Evolutionary conservation across 164 flowering plant genomes (phyloP), one percentile per base, ranked within the genome.

Genomic region (Annona cherimola): DNA sequence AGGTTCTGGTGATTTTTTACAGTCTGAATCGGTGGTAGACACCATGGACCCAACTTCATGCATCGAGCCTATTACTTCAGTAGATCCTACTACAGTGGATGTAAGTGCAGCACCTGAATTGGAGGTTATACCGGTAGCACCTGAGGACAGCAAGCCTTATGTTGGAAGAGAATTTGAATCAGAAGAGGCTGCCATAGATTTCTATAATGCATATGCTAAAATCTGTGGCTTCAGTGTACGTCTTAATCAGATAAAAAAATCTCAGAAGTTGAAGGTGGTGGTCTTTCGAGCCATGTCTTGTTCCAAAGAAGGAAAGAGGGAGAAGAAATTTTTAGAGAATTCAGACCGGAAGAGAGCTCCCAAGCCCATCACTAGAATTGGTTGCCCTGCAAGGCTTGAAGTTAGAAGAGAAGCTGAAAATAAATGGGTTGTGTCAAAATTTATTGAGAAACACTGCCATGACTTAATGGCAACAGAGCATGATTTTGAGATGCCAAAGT

Each of bases 121-220:
- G 9, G 64, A 61, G 64, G 35, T 61, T 12, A 61, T 61, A 35
- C 64, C 64, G 11, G 35, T 61, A 20, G 64, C 64, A 20, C 41
- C 64, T 9, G 42, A 61, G 19, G 64, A 61, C 64, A 26, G 35
- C 35, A 61, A 61, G 9, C 64, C 64, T 9, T 7, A 61, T 61
- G 64, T 61, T 61, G 64, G 64, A 12, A 61, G 35, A 40, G 12
- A 61, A 12, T 61, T 61, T 35, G 40, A 26, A 61, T 20, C 64
- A 20, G 40, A 61, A 20, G 64, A 61, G 64, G 9, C 35, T 20
- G 64, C 64, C 40, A 61, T 61, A 61, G 64, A 61, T 5, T 61
- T 61, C 64, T 61, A 61, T 61, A 61, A 35, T 61, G 64, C 64
- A 61, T 61, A 61, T 3, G 64, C 64, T 19, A 61, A 61, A 9